phyloP scores from a whole-genome alignment of 2,329 filamentous ascomycete species.

The Fusarium brevicatenulatum region DNA sequence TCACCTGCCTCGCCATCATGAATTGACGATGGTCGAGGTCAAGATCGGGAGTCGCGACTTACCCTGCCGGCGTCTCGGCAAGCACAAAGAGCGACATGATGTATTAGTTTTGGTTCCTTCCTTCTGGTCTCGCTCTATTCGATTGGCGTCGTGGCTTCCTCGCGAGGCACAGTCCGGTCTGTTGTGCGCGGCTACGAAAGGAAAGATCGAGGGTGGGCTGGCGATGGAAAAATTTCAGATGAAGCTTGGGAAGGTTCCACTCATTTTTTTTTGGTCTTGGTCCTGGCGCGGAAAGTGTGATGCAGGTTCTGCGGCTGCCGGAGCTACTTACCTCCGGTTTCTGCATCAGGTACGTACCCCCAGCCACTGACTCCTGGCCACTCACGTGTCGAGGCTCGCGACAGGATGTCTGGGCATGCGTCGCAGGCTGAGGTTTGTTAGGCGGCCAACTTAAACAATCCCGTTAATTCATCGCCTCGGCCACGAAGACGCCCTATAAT shows the following conservation, averaged over 20 bases:
- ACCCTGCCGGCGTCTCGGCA: slow-evolving; percentile 88
- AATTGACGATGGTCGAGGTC: not conserved
- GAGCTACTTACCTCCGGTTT: slow-evolving; percentile 42
- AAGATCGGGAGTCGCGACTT: slow-evolving; percentile 50
- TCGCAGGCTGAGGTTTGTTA: slow-evolving; percentile 42
- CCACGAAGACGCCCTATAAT: slow-evolving; percentile 19
- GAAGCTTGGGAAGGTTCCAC: slow-evolving; percentile 52
- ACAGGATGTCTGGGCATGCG: slow-evolving; percentile 27
- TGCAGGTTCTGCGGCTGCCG: slow-evolving; percentile 40
- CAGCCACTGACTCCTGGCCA: slow-evolving; percentile 29
- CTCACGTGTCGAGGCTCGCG: slow-evolving; percentile 44
- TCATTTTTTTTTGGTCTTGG: slow-evolving; percentile 52
- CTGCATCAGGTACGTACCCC: slow-evolving; percentile 17
- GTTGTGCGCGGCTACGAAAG: slow-evolving; percentile 49
- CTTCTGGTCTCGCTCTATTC: slow-evolving; percentile 46
- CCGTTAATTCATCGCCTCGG: slow-evolving; percentile 30
- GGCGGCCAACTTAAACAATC: slow-evolving; percentile 42
- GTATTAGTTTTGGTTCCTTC: slow-evolving; percentile 47
- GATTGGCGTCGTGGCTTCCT: slow-evolving; percentile 49
- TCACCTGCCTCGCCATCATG: slow-evolving; percentile 20
- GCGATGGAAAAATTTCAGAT: slow-evolving; percentile 57
- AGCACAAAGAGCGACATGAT: slow-evolving; percentile 92
- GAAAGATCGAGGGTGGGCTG: slow-evolving; percentile 48
- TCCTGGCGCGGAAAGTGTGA: slow-evolving; percentile 44
- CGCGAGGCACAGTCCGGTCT: slow-evolving; percentile 51